These are phyloP conservation scores for Salix caprea DNA, from an alignment of 345 rosid genomes.

Conservation along the genomic window DNA sequence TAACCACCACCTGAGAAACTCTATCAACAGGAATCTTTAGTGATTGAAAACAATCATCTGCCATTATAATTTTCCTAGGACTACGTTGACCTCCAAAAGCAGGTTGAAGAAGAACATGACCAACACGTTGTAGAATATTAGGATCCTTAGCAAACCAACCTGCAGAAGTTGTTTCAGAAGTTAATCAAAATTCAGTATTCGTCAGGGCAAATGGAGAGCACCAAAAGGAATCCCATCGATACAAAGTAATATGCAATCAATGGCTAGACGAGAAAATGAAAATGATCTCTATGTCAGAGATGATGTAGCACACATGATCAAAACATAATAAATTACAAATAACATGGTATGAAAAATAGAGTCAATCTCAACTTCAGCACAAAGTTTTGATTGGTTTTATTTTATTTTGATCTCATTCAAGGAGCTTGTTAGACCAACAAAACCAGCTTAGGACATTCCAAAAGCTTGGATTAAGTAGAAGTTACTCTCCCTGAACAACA, in stretches of 20 bases:
- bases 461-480: neutral
- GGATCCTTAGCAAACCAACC: slow-evolving; percentile 97
- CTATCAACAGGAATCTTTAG: slow-evolving; percentile 64
- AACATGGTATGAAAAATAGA: neutral
- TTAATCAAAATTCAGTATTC: slow-evolving; percentile 8
- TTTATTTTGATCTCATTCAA: neutral
- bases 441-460: neutral
- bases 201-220: neutral
- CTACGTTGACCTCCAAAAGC: slow-evolving; percentile 71
- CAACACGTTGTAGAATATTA: slow-evolving; percentile 63
- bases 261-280: neutral
- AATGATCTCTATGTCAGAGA: neutral
- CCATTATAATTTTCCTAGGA: slow-evolving; percentile 84
- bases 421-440: neutral
- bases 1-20: slow-evolving; percentile 61
- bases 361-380: neutral
- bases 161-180: slow-evolving; percentile 30
- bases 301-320: neutral
- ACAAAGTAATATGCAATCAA: neutral
- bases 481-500: neutral
- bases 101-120: slow-evolving; percentile 83
- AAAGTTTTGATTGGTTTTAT: neutral
- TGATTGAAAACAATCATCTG: slow-evolving; percentile 86
- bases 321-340: neutral
- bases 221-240: neutral